Evolutionary conservation across 2,329 filamentous ascomycete species (phyloP).

Genomic region (Cercospora sp.): DNA sequence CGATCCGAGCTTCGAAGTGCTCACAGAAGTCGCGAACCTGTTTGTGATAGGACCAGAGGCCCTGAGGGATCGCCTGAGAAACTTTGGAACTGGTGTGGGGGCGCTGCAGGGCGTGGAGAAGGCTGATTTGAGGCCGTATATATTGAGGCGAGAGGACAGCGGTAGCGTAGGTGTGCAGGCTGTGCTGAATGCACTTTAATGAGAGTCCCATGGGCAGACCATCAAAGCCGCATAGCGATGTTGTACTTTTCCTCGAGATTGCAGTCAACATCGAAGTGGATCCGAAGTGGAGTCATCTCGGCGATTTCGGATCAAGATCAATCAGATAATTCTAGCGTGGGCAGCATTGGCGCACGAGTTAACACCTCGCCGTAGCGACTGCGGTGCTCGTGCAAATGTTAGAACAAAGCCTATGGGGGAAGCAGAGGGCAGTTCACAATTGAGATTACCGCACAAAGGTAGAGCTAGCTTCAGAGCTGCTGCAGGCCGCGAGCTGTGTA

Average conservation of each 20-base stretch:
- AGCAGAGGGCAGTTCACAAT: not conserved
- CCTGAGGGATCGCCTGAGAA: constrained; percentile 52
- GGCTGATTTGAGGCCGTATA: constrained; percentile 73
- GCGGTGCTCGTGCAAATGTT: not conserved
- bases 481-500: not conserved
- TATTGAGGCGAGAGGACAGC: constrained; percentile 81
- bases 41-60: constrained; percentile 80
- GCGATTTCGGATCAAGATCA: constrained; percentile 5
- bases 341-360: not conserved
- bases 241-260: not conserved
- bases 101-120: constrained; percentile 45
- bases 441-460: not conserved
- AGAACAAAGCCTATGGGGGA: not conserved
- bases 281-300: not conserved
- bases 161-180: constrained; percentile 78
- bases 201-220: not conserved
- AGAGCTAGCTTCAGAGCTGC: not conserved
- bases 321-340: constrained; percentile 10
- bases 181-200: constrained; percentile 58
- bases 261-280: not conserved
- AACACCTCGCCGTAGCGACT: not conserved
- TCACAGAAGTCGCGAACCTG: constrained; percentile 90
- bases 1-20: constrained; percentile 66
- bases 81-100: constrained; percentile 41
- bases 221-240: not conserved